phyloP scores from a whole-genome alignment of 768 basidiomycete genomes.

The Phylloporus sp. region DNA sequence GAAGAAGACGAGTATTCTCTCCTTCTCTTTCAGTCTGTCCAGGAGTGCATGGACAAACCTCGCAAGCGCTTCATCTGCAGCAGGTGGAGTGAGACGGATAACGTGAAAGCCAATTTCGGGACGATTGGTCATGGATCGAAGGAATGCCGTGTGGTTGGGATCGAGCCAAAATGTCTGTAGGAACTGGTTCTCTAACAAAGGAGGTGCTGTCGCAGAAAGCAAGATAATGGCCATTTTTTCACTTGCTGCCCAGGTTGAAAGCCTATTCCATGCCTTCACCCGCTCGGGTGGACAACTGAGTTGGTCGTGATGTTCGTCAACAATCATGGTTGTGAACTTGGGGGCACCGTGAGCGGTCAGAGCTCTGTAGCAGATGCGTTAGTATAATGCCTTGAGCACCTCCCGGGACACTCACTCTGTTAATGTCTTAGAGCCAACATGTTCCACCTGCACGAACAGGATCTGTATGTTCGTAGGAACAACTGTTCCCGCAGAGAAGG shows the following conservation, averaged over 20 bases:
- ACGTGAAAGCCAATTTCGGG: conserved; percentile 1
- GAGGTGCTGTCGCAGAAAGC: background rate
- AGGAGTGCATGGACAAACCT: background rate
- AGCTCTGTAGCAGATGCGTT: background rate
- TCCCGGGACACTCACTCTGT: background rate
- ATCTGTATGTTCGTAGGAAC: background rate
- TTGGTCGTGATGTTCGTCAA: conserved; percentile 9
- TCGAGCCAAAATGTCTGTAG: background rate
- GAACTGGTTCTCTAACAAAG: background rate
- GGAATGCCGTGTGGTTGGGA: background rate
- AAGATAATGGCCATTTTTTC: background rate
- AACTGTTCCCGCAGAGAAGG: background rate
- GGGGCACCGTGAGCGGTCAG: background rate
- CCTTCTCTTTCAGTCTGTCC: background rate
- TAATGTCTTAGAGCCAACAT: background rate
- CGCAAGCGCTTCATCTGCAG: background rate
- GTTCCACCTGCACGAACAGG: conserved; percentile 9
- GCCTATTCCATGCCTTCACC: background rate
- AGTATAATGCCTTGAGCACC: background rate
- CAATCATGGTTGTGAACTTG: background rate
- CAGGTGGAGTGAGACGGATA: background rate
- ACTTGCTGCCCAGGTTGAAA: background rate
- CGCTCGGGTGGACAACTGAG: background rate
- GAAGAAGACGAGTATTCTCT: background rate
- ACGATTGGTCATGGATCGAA: background rate